These are phyloP conservation scores for Naganishia kalamii DNA, from an alignment of 768 basidiomycete species.

Conservation along the genomic window DNA sequence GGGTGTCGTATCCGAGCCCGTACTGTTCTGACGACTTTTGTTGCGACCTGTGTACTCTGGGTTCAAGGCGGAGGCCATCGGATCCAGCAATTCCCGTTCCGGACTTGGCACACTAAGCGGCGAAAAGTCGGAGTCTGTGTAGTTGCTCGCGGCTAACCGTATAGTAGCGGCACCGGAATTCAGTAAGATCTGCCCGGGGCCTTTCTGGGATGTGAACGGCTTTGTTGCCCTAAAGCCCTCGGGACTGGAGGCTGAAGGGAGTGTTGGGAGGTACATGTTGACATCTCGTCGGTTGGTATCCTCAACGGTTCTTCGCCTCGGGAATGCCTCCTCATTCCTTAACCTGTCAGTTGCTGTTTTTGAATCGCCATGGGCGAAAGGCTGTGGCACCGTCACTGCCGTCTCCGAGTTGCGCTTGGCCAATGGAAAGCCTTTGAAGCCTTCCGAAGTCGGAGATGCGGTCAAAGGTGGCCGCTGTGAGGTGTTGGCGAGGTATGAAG, in stretches of 20 bases:
- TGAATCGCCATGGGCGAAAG: background rate
- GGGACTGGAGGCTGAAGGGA: background rate
- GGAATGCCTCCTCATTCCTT: background rate
- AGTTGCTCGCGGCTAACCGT: constrained; percentile 33
- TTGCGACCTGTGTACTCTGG: background rate
- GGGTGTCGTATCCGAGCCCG: constrained; percentile 15
- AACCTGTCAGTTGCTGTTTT: background rate
- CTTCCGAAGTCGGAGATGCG: background rate
- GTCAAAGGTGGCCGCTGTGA: background rate
- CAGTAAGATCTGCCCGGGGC: constrained; percentile 17
- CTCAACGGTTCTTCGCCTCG: constrained; percentile 3
- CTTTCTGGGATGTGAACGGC: background rate
- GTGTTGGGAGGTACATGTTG: background rate
- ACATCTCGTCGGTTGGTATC: background rate
- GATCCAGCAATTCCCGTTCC: constrained; percentile 84
- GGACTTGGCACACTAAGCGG: constrained; percentile 83
- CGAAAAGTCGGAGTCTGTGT: constrained; percentile 56
- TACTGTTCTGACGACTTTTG: constrained; percentile 12
- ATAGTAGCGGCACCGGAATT: constrained; percentile 34
- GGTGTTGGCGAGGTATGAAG: background rate
- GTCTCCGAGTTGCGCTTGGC: background rate
- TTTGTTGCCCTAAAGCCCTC: background rate
- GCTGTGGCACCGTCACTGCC: background rate
- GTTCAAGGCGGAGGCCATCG: constrained; percentile 53
- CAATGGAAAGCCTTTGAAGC: background rate